These are phyloP conservation scores for Nemania sp. DNA, from an alignment of 2,329 filamentous ascomycete genomes.

Conservation along the genomic window DNA sequence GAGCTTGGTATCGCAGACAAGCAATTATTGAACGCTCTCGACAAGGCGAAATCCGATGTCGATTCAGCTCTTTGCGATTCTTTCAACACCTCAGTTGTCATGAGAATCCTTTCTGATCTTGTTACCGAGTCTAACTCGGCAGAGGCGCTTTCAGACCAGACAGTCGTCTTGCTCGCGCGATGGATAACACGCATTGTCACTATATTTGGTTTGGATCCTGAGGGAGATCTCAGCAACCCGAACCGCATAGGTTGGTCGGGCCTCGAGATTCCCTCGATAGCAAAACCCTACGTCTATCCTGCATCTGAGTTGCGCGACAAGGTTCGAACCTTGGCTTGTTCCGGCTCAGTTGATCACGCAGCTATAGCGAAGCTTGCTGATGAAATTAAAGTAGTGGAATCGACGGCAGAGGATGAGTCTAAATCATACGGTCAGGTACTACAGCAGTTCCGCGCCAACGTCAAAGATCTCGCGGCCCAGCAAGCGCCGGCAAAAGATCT, in stretches of 20 bases:
- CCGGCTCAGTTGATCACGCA: conserved; percentile 21
- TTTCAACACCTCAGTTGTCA: conserved; percentile 33
- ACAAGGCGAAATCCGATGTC: conserved; percentile 30
- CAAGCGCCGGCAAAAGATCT: conserved; percentile 32
- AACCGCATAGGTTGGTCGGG: conserved; percentile 33
- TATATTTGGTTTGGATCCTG: conserved; percentile 32
- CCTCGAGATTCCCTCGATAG: conserved; percentile 26
- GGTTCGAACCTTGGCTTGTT: conserved; percentile 33
- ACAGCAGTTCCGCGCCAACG: conserved; percentile 26
- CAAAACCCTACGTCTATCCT: conserved; percentile 34
- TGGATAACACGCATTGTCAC: conserved; percentile 35
- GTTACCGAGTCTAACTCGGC: conserved; percentile 32
- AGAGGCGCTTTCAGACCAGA: conserved; percentile 30
- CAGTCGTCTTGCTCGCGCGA: conserved; percentile 25
- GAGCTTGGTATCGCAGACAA: conserved; percentile 25
- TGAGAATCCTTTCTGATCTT: conserved; percentile 35
- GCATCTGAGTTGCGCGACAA: conserved; percentile 36
- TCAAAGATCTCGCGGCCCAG: conserved; percentile 22
- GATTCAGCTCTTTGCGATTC: conserved; percentile 34
- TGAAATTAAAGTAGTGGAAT: conserved; percentile 3
- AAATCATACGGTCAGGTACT: conserved; percentile 26
- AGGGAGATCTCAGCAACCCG: conserved; percentile 19
- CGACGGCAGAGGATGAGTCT: conserved; percentile 19
- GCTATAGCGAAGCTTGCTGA: conserved; percentile 28
- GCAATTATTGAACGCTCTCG: conserved; percentile 27